Base-by-base conservation (phyloP, 225 moss, liverwort and hornwort genomes). In the Polytrichum formosum region DNA sequence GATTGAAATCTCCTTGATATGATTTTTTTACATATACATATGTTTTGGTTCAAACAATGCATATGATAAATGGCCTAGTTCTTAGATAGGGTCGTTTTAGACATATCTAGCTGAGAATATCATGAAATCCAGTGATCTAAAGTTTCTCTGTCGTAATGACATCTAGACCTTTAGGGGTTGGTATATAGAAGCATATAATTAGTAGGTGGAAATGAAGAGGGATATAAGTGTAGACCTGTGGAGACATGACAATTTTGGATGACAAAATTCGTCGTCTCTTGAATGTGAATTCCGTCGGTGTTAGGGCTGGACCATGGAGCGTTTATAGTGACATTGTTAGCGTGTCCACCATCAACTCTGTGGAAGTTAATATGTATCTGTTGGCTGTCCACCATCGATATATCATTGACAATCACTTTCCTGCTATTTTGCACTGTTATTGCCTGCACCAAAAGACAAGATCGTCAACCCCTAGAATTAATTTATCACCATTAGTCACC, bases 221-320 rank as follows among this genome's bases (percentile, higher is more conserved):
- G 26, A 2, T 1, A 7, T 13, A 17, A 22, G 10, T 5, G 26
- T 54, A 23, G 23, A 80, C 85, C 85, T 17, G 85, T 82, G 0
- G 85, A 72, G 18, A 85, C 67, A 0, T 74, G 5, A 1, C 85
- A 85, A 10, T n/a, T 26, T 1, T 72, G 82, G 5, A 85, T 20
- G 0, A 27, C 28, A 5, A 82, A 82, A 22, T 85, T 23, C 1
- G 72, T 72, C 28, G 77, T 69, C 25, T 25, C 35, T 0, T 67
- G 72, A 5, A 85, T 29, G 71, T 85, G 85, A 29, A 85, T 85
- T 66, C 85, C 85, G 18, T 85, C 85, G 0, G 85, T 85, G 70
- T 85, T 85, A 70, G 85, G 85, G 7, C 85, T 85, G 0, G 55
- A 79, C 69, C 65, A 69, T 0, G 85, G 82, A 0, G 85, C 82